Base-by-base conservation (phyloP, 2,329 filamentous ascomycete genomes). In the Fusarium sp. region DNA sequence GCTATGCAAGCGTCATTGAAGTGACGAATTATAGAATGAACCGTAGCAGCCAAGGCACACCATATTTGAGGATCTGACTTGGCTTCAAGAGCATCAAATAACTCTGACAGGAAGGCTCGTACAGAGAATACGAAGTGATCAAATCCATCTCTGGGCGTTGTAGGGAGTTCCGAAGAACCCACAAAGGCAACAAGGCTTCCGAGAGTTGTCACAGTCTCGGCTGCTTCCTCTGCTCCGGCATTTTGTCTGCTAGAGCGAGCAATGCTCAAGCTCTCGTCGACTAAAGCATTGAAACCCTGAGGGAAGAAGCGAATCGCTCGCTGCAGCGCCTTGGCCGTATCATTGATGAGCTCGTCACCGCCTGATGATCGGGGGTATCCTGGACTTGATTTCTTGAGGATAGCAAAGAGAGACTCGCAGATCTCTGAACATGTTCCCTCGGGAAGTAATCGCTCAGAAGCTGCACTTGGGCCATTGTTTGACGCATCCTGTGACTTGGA, bases 171-270 rank as follows among this genome's bases (percentile, higher is more conserved):
- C 2, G 84, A 86, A 72, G 84, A 86, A 28, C 84, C 84, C 48
- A 88, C 78, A 55, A 82, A 85, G 5, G 83, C 83, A 4, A 89
- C 68, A 3, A 84, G 79, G 11, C 80, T 78, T 6, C 84, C 78
- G 4, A 86, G 76, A 28, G 74, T 74, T 31, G 78, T 76, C 7
- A 83, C 76, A 10, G 67, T 71, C 42, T 75, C 69, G 6, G 71
- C 67, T 6, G 74, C 71, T 11, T 77, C 72, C 2, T 66, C 33
- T 11, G 55, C 59, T 6, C 68, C 61, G 14, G 53, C 52, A 6
- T 68, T 53, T 22, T 65, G 54, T 56, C 76, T 74, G 39, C 71
- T 73, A 4, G 66, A 48, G 13, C 72, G 74, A 24, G 80, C 71
- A 8, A 76, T 66, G 5, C 57, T 52, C 15, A 77, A 68, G 6